A percentile compares a stretch with the other conserved stretches of the same genome.
phyloP scores from a whole-genome alignment of 768 basidiomycete genomes.

The Collybia sordida region DNA sequence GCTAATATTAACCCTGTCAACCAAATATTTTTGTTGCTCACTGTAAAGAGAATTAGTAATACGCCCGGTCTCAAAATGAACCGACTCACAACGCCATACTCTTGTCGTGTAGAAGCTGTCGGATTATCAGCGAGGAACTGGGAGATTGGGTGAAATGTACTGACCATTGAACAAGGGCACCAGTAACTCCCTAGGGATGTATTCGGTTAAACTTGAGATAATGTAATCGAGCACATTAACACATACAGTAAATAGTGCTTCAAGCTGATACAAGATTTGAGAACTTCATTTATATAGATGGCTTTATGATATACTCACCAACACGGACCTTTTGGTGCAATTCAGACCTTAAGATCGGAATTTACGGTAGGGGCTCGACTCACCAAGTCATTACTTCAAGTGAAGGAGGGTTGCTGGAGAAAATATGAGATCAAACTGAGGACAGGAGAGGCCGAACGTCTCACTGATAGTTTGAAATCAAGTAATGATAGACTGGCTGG shows the following conservation, averaged over 20 bases:
- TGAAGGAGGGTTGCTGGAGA: not conserved
- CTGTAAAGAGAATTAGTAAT: conserved; percentile 17
- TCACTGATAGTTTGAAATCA: conserved; percentile 18
- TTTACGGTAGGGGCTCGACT: not conserved
- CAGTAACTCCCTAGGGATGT: conserved; percentile 43
- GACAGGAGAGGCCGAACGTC: conserved; percentile 1
- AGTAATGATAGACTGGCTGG: conserved; percentile 16
- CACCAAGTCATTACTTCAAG: conserved; percentile 9
- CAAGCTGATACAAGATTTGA: conserved; percentile 28
- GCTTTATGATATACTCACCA: conserved; percentile 25
- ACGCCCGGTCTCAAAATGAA: not conserved
- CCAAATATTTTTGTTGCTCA: conserved; percentile 39
- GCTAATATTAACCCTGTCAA: conserved; percentile 30
- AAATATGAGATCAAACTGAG: not conserved
- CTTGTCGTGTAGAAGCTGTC: conserved; percentile 48
- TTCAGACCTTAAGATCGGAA: not conserved
- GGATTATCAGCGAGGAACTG: not conserved
- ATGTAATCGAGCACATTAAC: not conserved
- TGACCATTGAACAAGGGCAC: conserved; percentile 52
- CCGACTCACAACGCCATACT: conserved; percentile 42
- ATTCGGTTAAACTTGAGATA: not conserved
- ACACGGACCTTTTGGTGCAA: conserved; percentile 36
- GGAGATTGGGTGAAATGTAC: not conserved
- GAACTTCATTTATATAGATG: not conserved
- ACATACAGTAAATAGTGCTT: conserved; percentile 45